phyloP scores from a whole-genome alignment of 2,329 filamentous ascomycete genomes.

The Verticillium klebahnii region DNA sequence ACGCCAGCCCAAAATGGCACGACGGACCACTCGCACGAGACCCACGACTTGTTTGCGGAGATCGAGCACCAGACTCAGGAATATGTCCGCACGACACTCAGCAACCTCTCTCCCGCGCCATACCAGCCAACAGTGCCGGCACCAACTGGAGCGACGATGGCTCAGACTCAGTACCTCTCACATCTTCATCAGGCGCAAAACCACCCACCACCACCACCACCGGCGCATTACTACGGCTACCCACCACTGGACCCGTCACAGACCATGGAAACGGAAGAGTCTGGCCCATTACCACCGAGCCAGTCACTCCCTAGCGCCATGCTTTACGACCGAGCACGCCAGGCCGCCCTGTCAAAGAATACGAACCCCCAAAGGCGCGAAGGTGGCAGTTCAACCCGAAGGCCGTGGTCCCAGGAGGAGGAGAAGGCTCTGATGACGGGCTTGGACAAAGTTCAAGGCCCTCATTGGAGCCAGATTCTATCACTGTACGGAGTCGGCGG shows the following conservation, averaged over 20 bases:
- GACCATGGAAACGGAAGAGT: constrained; percentile 26
- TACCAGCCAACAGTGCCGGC: constrained; percentile 37
- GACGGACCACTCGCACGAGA: constrained; percentile 28
- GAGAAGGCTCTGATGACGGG: constrained; percentile 88
- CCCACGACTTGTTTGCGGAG: constrained; percentile 37
- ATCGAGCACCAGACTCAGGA: constrained; percentile 40
- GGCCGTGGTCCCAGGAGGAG: constrained; percentile 85
- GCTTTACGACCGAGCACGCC: constrained; percentile 54
- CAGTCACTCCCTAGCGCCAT: constrained; percentile 51
- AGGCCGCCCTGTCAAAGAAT: constrained; percentile 53
- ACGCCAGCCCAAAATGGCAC: constrained; percentile 11
- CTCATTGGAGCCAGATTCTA: constrained; percentile 90
- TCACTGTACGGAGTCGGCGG: constrained; percentile 78
- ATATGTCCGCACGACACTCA: constrained; percentile 38
- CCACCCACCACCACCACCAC: constrained; percentile 14
- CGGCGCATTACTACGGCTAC: constrained; percentile 14
- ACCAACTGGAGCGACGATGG: constrained; percentile 21
- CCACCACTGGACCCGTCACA: constrained; percentile 10
- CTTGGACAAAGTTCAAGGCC: constrained; percentile 81
- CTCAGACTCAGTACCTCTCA: constrained; percentile 30
- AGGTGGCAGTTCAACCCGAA: constrained; percentile 57
- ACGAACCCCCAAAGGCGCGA: constrained; percentile 51
- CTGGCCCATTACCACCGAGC: constrained; percentile 42
- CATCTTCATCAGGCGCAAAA: constrained; percentile 31
- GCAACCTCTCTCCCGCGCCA: constrained; percentile 35